Evolutionary conservation across 1,284 basidiomycete genomes (phyloP).

Genomic region (Puccinia brachypodii): DNA sequence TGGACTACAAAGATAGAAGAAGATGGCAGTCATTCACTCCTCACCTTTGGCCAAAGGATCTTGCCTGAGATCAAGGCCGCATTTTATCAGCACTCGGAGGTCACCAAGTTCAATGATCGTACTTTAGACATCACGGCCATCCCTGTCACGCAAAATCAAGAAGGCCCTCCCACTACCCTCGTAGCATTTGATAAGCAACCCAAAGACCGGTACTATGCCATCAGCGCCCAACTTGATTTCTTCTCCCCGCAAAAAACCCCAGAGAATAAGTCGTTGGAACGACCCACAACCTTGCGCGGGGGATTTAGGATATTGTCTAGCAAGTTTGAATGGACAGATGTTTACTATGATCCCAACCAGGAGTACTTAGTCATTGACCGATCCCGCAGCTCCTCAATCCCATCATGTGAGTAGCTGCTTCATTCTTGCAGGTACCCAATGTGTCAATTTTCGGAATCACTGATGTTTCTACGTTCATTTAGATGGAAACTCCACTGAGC

Average conservation of each 20-base stretch:
- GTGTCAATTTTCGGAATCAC: background rate
- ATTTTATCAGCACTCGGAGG: conserved; percentile 48
- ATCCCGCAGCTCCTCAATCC: conserved; percentile 48
- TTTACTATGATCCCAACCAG: conserved; percentile 49
- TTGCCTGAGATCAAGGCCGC: conserved; percentile 51
- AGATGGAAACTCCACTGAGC: conserved; percentile 51
- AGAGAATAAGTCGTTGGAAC: background rate
- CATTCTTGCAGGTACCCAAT: background rate
- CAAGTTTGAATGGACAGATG: conserved; percentile 52
- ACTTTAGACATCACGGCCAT: background rate
- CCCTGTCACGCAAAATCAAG: background rate
- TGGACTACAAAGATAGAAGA: conserved; percentile 50
- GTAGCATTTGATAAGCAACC: conserved; percentile 50
- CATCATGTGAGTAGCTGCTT: conserved; percentile 49
- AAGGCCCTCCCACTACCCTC: conserved; percentile 28
- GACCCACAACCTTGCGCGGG: background rate
- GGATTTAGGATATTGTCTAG: conserved; percentile 52
- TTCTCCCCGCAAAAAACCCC: background rate
- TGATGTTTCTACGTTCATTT: background rate
- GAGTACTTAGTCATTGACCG: conserved; percentile 50
- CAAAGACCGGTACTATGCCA: conserved; percentile 49
- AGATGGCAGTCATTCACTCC: conserved; percentile 50
- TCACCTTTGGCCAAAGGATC: conserved; percentile 52
- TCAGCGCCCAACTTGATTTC: conserved; percentile 50
- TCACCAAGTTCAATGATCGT: conserved; percentile 35